phyloP scores from a whole-genome alignment of 2,329 filamentous ascomycete species.

The Alternaria gaisen region DNA sequence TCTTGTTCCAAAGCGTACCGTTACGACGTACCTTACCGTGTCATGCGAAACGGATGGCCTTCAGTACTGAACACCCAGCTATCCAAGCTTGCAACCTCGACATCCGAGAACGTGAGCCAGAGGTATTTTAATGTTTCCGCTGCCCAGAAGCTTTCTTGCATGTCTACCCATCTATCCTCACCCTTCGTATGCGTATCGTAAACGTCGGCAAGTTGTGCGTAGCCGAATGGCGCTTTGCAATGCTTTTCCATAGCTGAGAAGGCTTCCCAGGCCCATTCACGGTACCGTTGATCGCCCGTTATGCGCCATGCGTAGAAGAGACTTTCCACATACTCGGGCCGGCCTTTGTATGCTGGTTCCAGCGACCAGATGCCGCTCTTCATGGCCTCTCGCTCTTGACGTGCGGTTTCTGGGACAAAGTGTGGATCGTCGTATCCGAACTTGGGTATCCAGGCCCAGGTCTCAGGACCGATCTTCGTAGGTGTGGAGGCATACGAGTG shows the following conservation, averaged over 20 bases:
- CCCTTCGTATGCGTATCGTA: conserved; percentile 31
- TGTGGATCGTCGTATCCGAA: conserved; percentile 44
- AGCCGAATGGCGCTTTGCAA: conserved; percentile 52
- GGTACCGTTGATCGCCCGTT: conserved; percentile 51
- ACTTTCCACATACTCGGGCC: conserved; percentile 53
- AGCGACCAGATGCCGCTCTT: conserved; percentile 47
- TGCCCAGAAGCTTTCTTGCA: conserved; percentile 52
- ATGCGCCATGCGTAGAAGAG: conserved; percentile 55
- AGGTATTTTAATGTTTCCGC: conserved; percentile 55
- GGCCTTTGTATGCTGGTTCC: conserved; percentile 45
- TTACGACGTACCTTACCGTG: conserved; percentile 30
- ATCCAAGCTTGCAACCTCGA: conserved; percentile 50
- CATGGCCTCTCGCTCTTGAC: conserved; percentile 41
- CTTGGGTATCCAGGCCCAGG: conserved; percentile 52
- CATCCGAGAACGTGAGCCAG: conserved; percentile 51
- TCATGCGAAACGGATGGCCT: conserved; percentile 53
- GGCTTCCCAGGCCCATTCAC: conserved; percentile 55
- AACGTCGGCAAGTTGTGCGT: conserved; percentile 51
- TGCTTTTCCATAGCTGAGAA: conserved; percentile 49
- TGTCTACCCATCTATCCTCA: conserved; percentile 44
- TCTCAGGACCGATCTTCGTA: conserved; percentile 51
- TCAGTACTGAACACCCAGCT: conserved; percentile 57
- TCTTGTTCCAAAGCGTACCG: background rate
- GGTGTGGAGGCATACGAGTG: conserved; percentile 51
- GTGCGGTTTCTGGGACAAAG: conserved; percentile 38